Conservation (phyloP, 768 basidiomycete species). For the Clitopilus passeckerianus region DNA sequence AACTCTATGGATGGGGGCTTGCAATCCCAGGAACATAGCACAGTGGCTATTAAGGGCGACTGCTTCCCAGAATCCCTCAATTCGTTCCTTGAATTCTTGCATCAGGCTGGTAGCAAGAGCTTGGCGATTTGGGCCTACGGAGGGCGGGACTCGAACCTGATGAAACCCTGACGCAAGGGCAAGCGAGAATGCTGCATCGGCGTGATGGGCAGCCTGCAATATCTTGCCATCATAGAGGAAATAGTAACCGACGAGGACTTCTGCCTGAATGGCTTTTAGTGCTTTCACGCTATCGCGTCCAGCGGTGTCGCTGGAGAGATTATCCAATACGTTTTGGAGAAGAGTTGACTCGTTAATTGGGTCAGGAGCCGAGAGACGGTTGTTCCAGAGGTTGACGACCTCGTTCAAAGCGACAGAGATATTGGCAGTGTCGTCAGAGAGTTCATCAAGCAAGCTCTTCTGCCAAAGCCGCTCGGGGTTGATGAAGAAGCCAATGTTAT, state of each 20-base stretch:
- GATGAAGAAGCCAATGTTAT: neutral
- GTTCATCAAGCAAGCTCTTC: neutral
- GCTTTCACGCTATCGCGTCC: conserved; percentile 1
- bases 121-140: neutral
- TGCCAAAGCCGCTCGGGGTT: neutral
- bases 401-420: neutral
- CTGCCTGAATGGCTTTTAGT: conserved; percentile 29
- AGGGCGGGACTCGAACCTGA: conserved; percentile 3
- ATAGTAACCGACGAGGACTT: conserved; percentile 40
- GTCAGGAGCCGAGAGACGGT: neutral
- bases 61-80: conserved; percentile 16
- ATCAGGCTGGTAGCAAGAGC: conserved; percentile 7
- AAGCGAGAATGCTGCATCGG: conserved; percentile 9
- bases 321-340: neutral
- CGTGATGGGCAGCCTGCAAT: conserved; percentile 12
- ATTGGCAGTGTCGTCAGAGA: neutral
- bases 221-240: conserved; percentile 12
- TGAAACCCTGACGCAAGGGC: conserved; percentile 12
- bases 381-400: neutral
- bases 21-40: conserved; percentile 9
- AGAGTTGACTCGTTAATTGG: neutral
- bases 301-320: conserved; percentile 4
- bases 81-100: conserved; percentile 11
- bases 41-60: conserved; percentile 12
- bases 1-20: neutral